These are phyloP conservation scores for Phlyctochytrium bullatum DNA, from an alignment of 192 early-diverging fungal genomes.

Conservation along the genomic window DNA sequence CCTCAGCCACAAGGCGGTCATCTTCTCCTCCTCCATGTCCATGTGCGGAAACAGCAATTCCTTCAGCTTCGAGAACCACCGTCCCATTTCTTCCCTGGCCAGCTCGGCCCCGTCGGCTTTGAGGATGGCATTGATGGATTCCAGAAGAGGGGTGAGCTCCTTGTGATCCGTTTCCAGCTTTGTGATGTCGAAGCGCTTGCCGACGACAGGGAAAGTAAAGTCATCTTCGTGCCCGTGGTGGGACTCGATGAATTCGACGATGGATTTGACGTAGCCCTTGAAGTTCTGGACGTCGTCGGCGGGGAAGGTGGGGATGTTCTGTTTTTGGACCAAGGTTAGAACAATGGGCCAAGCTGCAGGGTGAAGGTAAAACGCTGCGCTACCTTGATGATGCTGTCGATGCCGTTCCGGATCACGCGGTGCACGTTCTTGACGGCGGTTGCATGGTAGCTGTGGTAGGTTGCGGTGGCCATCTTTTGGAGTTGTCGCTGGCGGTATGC, in stretches of 20 bases:
- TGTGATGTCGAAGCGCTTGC: background rate
- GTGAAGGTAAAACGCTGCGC: background rate
- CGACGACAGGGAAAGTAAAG: background rate
- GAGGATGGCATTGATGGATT: too few species aligned
- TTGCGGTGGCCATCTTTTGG: too few species aligned
- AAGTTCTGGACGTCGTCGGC: background rate
- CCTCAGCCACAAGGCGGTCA: background rate
- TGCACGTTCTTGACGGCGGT: too few species aligned
- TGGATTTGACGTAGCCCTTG: background rate
- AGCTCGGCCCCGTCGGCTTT: background rate
- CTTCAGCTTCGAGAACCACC: background rate
- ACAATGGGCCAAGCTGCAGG: background rate
- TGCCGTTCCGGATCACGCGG: background rate
- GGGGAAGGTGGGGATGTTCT: background rate
- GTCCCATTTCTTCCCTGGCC: background rate
- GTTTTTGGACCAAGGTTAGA: background rate
- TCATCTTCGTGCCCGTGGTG: background rate
- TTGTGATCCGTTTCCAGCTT: background rate
- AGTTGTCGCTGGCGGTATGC: too few species aligned
- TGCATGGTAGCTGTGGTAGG: too few species aligned
- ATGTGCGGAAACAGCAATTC: background rate
- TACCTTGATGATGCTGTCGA: background rate
- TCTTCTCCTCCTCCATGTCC: background rate
- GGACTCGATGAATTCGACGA: background rate
- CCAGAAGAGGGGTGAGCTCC: background rate